Percentiles rank a stretch among this genome's conserved stretches.
These are phyloP conservation scores for Pleurotus giganteus DNA, from an alignment of 768 basidiomycete genomes.

Conservation along the genomic window DNA sequence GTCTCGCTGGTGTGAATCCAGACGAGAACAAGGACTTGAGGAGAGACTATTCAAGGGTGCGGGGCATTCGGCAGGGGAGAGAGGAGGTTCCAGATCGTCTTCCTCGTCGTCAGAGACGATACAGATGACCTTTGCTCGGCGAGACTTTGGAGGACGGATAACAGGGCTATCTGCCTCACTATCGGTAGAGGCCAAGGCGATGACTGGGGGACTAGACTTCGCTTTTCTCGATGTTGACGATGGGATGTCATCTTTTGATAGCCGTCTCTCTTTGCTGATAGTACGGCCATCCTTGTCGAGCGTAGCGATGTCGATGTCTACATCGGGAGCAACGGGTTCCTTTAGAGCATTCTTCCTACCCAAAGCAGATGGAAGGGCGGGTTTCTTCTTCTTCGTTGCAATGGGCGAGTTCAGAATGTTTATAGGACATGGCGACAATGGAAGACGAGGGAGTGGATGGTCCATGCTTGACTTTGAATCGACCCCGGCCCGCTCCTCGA, in stretches of 20 bases:
- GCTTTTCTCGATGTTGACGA: conserved; percentile 26
- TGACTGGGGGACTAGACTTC: neutral
- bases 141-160: neutral
- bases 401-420: conserved; percentile 1
- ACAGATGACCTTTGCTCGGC: neutral
- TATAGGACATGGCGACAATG: neutral
- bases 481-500: conserved; percentile 17
- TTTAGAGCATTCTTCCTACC: conserved; percentile 27
- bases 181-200: neutral
- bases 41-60: neutral
- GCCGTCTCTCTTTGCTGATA: conserved; percentile 59
- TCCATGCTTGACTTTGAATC: conserved; percentile 1
- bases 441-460: neutral
- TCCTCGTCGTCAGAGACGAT: neutral
- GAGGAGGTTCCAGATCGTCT: neutral
- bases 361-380: conserved; percentile 32
- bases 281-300: conserved; percentile 59
- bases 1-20: neutral
- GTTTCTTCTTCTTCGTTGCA: conserved; percentile 13
- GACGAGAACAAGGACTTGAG: neutral
- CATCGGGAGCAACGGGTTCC: conserved; percentile 42
- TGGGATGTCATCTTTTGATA: conserved; percentile 44
- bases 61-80: neutral
- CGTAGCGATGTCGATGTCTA: conserved; percentile 67
- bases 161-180: neutral